Percentiles rank a stretch among this genome's conserved stretches.
These are phyloP conservation scores for Dipodascus albidus DNA, from an alignment of 805 yeast species.

Conservation along the genomic window DNA sequence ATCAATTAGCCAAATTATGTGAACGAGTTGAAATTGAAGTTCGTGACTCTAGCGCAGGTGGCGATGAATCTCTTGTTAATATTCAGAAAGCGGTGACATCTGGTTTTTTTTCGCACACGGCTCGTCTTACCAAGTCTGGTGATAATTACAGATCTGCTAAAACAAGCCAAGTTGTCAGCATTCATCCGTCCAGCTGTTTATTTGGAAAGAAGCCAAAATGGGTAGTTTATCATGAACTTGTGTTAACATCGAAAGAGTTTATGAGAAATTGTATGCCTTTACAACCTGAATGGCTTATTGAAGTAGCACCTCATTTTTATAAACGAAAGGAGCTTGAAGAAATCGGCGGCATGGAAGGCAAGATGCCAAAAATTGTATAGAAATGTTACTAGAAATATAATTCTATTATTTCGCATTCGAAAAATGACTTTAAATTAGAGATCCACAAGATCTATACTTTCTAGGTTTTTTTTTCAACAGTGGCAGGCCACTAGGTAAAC, in stretches of 20 bases:
- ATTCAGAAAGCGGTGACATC: conserved; percentile 44
- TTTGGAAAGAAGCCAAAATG: conserved; percentile 57
- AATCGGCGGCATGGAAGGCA: neutral
- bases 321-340: conserved; percentile 1
- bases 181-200: conserved; percentile 81
- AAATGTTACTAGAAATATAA: neutral
- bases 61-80: conserved; percentile 44
- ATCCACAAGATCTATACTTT: too few relatives aligned
- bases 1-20: conserved; percentile 56
- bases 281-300: conserved; percentile 72
- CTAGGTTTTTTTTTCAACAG: too few relatives aligned
- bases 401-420: neutral
- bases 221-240: conserved; percentile 69
- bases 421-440: neutral
- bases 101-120: conserved; percentile 35
- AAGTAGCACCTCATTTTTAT: conserved; percentile 31
- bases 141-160: conserved; percentile 61
- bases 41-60: conserved; percentile 58
- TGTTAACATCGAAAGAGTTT: conserved; percentile 77
- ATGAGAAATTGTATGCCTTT: conserved; percentile 83
- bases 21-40: conserved; percentile 32
- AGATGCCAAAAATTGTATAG: neutral
- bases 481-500: too few relatives aligned
- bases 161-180: conserved; percentile 52
- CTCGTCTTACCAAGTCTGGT: conserved; percentile 48